Evolutionary conservation across 176 grass and related monocot genomes (phyloP).

Genomic region (Elymus sibiricus): DNA sequence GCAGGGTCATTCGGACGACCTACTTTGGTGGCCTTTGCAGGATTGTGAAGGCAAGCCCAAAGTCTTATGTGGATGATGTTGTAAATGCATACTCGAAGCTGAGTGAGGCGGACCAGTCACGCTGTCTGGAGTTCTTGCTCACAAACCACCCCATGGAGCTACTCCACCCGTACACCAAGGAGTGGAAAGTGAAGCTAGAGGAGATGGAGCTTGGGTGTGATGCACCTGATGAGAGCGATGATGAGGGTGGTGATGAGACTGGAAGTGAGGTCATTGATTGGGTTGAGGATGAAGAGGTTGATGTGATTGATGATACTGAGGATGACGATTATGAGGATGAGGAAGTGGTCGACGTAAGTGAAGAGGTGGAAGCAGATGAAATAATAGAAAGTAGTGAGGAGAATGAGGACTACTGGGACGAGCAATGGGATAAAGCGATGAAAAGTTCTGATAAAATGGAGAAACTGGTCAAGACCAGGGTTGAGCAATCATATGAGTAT

Average conservation of each 20-base stretch:
- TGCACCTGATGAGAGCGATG: conserved; percentile 67
- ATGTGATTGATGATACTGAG: conserved; percentile 33
- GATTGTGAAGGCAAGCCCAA: conserved; percentile 72
- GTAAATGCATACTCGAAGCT: conserved; percentile 86
- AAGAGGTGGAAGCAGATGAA: conserved; percentile 24
- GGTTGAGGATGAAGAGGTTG: conserved; percentile 54
- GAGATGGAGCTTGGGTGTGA: conserved; percentile 94
- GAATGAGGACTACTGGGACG: conserved; percentile 65
- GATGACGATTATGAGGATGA: conserved; percentile 41
- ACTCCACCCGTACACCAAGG: conserved; percentile 89
- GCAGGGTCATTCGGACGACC: conserved; percentile 40
- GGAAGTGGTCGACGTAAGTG: conserved; percentile 27
- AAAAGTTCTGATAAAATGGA: conserved; percentile 83
- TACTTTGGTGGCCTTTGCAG: conserved; percentile 85
- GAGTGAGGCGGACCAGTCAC: conserved; percentile 47
- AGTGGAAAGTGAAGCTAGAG: conserved; percentile 95
- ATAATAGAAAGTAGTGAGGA: conserved; percentile 35
- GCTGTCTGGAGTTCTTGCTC: conserved; percentile 83
- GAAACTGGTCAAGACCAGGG: conserved; percentile 66
- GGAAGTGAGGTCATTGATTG: conserved; percentile 40
- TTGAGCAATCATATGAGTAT: conserved; percentile 38
- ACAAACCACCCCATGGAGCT: conserved; percentile 84
- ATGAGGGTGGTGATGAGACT: conserved; percentile 34
- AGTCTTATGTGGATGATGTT: conserved; percentile 91
- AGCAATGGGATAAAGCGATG: conserved; percentile 70